Evolutionary conservation across 805 yeast species (phyloP), one percentile per base, ranked within the genome.

Genomic region (Brettanomyces custersianus): DNA sequence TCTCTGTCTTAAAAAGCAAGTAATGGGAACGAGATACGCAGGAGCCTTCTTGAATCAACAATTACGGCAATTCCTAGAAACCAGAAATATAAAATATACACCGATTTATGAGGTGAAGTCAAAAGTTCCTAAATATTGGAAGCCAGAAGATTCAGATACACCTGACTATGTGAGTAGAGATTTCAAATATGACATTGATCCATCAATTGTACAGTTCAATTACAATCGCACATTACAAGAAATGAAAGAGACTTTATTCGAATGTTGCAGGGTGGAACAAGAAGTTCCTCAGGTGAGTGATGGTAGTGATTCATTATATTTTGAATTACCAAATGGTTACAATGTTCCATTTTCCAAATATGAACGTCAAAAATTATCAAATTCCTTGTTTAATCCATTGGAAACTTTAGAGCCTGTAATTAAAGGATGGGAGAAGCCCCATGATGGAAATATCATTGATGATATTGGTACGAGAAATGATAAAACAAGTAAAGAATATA

Each of bases 241-340:
- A 51, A 75, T 84, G 63, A 86, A 86, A 49, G 95, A 86, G 55
- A 65, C 81, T 2, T 45, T 78, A 37, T 52, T 80, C 32, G 77
- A 72, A 46, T 53, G 59, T 35, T 73, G 72, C 20, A 54, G 52
- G 6, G 54, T 49, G 16, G 41, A 37, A 32, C 17, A 13, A 9
- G 34, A 10, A 8, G 25, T 12, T n/a, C 26, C 25, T 20, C 8
- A 21, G 31, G 42, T 35, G 13, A 40, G 29, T 26, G 35, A 43
- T 24, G 51, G 48, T 23, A 55, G 52, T 25, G 51, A 45, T 39
- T 53, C 61, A 30, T 52, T 87, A 44, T 57, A 68, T 20, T 80
- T 79, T 51, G 95, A 86, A 58, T 62, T 84, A 12, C 90, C 94
- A 13, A 74, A 80, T 48, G 94, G 94, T 1, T 77, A 80, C 45